Evolutionary conservation across 192 early-diverging fungal species (phyloP), one percentile per base, ranked within the genome.

Genomic region (Paraglomus occultum): DNA sequence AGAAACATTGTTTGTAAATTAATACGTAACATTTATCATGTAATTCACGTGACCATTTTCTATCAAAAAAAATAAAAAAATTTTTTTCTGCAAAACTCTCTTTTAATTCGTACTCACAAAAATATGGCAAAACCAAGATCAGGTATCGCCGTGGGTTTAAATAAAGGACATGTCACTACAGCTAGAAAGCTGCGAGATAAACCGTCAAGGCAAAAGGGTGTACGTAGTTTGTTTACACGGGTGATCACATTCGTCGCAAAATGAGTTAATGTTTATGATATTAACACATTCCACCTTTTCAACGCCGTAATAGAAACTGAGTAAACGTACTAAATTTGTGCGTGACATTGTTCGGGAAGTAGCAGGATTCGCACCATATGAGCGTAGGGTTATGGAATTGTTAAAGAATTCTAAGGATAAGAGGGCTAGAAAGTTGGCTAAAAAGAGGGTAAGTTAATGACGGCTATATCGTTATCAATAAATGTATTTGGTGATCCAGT

Each of bases 321-420:
- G 84, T 76, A 90, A 92, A 86, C 90, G 92, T 75, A 89, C 89
- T 74, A 81, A 80, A 79, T 96, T 97, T 80, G 96, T 99, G 64
- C 91, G 92, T 76, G 89, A 89, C 76, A 76, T 98, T 74, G 83
- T 99, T 80, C 95, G 97, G 74, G 97, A 99, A 83, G 96, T 99
- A 44, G 88, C 85, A 77, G 97, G 97, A 61, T 98, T 91, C 76
- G 91, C 97, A 58, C 97, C 97, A 65, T 99, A 99, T 81, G 97
- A 99, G 85, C 91, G 90, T 73, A 90, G 97, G 83, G 91, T 98
- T 73, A 97, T 99, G 96, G 97, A 99, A 89, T 88, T 99, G 91
- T 84, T 99, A 79, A 96, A 95, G 90, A 97, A 97, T 92, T 94
- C 93, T 82, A 95, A 95, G 84, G 97, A 99, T 83, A 99, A 99